Base-by-base conservation (phyloP, 352 stramenopile species). In the Phytophthora ramorum region DNA sequence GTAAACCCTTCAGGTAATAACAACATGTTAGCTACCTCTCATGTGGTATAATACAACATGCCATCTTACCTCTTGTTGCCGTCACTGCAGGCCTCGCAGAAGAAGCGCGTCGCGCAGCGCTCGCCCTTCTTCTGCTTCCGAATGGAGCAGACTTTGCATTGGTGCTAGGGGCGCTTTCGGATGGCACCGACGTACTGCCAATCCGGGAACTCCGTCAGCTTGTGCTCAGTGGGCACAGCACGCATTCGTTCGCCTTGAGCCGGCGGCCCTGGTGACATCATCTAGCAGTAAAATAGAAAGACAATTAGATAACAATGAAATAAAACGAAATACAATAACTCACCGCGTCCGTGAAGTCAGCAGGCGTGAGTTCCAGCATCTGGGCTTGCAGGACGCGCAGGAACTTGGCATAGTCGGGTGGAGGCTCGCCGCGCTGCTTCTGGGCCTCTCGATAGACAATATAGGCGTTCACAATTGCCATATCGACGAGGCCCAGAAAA, bases 401-500 rank as follows among this genome's bases (percentile, higher is more conserved):
- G 49, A 58, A 66, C 26, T 54, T 53, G 0, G 58, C 48, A 13
- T 69, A 53, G 8, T 55, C 35, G 1, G 66, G 45, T 16, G 51
- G 44, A 0, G 9, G 1, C 32, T 68, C 37, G 1, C 37, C n/a
- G 0, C 47, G 35, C 22, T 37, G 26, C 16, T 58, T 54, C 8
- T 52, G 55, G 17, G 41, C 46, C 9, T 64, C 37, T 10, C 40
- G 24, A 24, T 68, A 54, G 4, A 73, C 45, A 34, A 73, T 54
- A 46, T 38, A 76, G 0, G 35, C 30, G 38, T 73, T 76, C 2
- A 69, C 48, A 6, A 72, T 37, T 0, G 53, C 53, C 54, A 70
- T 73, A 53, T 76, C 69, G 0, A 71, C 35, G 22, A 76, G 43
- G 3, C 50, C 69, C 19, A 76, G 28, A n/a, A 70, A 70, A 20